Conservation (phyloP, 495 filamentous ascomycete species). For the Penicillium dipodomyicola region DNA sequence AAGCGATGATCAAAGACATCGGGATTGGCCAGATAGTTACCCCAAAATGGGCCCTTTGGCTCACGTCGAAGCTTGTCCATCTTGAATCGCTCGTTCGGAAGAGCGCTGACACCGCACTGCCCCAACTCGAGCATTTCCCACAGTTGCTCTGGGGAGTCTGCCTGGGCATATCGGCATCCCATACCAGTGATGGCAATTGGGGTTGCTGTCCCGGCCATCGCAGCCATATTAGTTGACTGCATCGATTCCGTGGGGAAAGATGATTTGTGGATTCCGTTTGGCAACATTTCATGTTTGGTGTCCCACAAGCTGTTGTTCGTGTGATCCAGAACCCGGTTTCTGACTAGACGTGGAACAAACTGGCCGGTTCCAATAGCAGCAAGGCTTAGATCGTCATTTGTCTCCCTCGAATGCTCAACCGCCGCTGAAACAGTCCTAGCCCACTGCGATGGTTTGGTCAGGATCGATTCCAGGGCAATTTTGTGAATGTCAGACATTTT, state of each 20-base stretch:
- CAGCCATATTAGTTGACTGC: neutral
- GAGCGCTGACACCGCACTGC: constrained; percentile 1
- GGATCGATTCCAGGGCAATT: neutral
- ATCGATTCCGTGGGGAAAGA: neutral
- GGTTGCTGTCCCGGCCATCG: neutral
- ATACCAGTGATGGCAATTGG: constrained; percentile 44
- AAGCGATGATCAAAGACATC: constrained; percentile 46
- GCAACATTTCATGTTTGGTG: neutral
- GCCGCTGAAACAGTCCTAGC: neutral
- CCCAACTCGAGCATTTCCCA: constrained; percentile 37
- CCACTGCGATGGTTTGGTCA: neutral
- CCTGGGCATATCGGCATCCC: constrained; percentile 40
- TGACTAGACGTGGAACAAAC: neutral
- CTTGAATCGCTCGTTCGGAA: constrained; percentile 19
- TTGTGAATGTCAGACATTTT: neutral
- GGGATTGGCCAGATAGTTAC: constrained; percentile 29
- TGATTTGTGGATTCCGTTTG: neutral
- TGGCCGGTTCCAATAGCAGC: neutral
- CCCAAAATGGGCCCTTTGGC: constrained; percentile 18
- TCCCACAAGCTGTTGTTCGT: neutral
- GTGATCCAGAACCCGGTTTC: neutral
- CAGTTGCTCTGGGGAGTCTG: constrained; percentile 41
- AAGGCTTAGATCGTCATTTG: neutral
- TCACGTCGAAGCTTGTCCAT: constrained; percentile 12
- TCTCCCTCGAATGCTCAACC: neutral